phyloP scores from a whole-genome alignment of 2,329 filamentous ascomycete species.

The Leptographium lundbergii region DNA sequence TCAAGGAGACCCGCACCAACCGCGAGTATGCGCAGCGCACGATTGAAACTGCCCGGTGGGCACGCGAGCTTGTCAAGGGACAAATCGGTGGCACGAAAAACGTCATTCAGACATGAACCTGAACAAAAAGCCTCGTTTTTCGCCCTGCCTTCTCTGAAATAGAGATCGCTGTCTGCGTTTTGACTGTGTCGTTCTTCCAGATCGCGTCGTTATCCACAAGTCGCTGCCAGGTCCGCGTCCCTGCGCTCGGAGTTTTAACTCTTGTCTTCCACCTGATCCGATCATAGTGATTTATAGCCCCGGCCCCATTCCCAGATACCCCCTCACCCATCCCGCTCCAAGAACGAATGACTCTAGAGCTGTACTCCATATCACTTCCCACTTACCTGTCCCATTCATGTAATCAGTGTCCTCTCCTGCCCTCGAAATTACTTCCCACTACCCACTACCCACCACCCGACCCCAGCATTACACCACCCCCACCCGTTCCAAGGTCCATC shows the following conservation, averaged over 20 bases:
- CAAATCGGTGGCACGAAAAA: constrained; percentile 49
- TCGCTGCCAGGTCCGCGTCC: not conserved
- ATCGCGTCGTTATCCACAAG: not conserved
- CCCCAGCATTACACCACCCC: not conserved
- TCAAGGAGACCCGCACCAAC: constrained; percentile 84
- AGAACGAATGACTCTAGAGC: not conserved
- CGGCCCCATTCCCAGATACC: constrained; percentile 1
- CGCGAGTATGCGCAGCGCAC: constrained; percentile 77
- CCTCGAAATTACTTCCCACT: not conserved
- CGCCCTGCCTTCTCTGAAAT: not conserved
- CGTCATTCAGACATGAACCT: constrained; percentile 36
- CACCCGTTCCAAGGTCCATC: not conserved
- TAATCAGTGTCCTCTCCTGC: not conserved
- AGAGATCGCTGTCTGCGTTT: not conserved
- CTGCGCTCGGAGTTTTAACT: not conserved
- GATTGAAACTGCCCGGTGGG: constrained; percentile 91
- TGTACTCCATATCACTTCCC: not conserved
- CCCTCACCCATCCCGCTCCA: not conserved
- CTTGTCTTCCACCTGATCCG: not conserved
- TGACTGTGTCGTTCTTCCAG: not conserved
- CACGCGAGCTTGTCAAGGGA: constrained; percentile 92
- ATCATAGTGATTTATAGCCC: not conserved
- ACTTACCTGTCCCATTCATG: not conserved
- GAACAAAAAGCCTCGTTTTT: not conserved
- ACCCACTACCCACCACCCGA: not conserved